Conservation (phyloP, 2,329 filamentous ascomycete genomes). For the Zymoseptoria passerinii region DNA sequence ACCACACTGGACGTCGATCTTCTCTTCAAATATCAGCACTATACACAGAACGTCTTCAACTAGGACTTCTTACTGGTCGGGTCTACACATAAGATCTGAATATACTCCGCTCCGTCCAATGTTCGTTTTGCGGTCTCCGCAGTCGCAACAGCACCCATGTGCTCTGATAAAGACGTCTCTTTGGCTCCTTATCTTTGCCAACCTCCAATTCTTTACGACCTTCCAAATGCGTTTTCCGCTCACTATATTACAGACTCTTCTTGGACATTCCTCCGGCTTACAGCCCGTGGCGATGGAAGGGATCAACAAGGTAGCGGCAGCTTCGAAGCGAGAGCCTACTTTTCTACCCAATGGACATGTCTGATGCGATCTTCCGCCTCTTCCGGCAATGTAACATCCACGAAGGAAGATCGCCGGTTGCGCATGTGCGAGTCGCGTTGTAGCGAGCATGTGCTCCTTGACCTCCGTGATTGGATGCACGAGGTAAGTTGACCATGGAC, state of each 20-base stretch:
- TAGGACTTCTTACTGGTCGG: slow-evolving; percentile 1
- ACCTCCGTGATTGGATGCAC: neutral
- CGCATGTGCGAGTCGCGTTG: neutral
- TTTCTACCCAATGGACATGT: neutral
- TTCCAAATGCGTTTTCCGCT: neutral
- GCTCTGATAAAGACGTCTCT: slow-evolving; percentile 10
- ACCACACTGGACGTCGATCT: neutral
- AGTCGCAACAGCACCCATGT: slow-evolving; percentile 7
- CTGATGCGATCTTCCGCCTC: neutral
- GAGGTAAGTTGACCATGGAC: neutral
- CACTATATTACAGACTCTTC: neutral
- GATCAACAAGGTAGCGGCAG: neutral
- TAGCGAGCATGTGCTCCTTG: neutral
- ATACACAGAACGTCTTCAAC: neutral
- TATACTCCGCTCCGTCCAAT: neutral
- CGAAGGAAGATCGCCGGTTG: neutral
- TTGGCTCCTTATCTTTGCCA: slow-evolving; percentile 2
- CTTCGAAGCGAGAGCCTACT: neutral
- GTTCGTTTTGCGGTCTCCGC: neutral
- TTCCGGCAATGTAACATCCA: neutral
- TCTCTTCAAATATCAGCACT: neutral
- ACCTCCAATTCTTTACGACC: neutral
- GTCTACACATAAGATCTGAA: neutral
- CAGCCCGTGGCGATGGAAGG: neutral
- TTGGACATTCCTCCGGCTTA: neutral